Evolutionary conservation across 2,329 filamentous ascomycete species (phyloP), one percentile per base, ranked within the genome.

Genomic region (Fusarium tanahbumbuense): DNA sequence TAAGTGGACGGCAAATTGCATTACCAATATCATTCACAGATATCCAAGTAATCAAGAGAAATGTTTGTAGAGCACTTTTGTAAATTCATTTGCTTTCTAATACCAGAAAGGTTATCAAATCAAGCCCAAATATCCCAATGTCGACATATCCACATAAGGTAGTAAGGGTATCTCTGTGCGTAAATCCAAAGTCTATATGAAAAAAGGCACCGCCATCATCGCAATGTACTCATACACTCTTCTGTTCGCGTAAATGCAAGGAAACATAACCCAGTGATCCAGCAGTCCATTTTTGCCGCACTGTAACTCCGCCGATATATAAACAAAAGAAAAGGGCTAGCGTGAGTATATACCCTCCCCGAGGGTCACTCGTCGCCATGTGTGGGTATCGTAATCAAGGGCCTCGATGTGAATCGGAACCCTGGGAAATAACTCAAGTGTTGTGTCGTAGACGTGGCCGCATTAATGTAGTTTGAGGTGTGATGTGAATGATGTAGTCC

Each of bases 341-440:
- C 61, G 44, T 50, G 44, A 45, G 53, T 50, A 11, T 50, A 27
- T 52, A 5, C 54, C 70, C 66, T 72, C 64, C 42, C 50, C n/a
- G 37, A 65, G 41, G 63, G 57, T 54, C 27, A 56, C 23, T 47
- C 46, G 20, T 42, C 56, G 64, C 64, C 49, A 32, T 50, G 53
- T 56, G 22, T 56, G 69, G 75, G 75, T 76, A 76, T 76, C 75
- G 66, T 71, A 68, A 68, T 65, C 74, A 63, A 55, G 53, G 54
- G 48, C 57, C 41, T 60, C 64, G 64, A 63, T 48, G 32, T 60
- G 41, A 28, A 60, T 41, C 64, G 48, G 25, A 60, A 55, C 28
- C 49, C 28, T 49, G 20, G 47, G 52, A 52, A 71, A 52, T 60
- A 49, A 23, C 64, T 56, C 53, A 53, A 37, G 47, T 37, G 50